phyloP scores from a whole-genome alignment of 306 rosid genomes.

The Carpinus fangiana region DNA sequence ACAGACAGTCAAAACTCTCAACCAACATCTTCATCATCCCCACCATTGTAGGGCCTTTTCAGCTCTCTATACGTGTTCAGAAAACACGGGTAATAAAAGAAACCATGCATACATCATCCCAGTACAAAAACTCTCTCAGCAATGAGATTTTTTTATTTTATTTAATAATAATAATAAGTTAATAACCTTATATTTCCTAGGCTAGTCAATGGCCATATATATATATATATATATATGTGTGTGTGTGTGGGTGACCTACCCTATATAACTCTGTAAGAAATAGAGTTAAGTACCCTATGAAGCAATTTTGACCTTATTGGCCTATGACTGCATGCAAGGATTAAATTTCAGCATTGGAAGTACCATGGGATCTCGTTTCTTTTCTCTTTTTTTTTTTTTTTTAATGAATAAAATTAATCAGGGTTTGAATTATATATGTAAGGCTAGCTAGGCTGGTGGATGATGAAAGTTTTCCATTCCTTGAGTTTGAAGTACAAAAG shows the following conservation, averaged over 20 bases:
- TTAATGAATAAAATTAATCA: neutral
- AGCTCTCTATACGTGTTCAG: too few species aligned
- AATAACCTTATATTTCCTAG: neutral
- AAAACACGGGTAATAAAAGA: neutral
- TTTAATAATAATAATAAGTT: too few species aligned
- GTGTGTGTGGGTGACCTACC: neutral
- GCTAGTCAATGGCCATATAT: slow-evolving; percentile 9
- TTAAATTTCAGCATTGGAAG: slow-evolving; percentile 6
- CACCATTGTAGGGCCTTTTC: too few species aligned
- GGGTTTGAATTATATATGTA: neutral
- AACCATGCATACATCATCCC: neutral
- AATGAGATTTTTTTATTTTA: too few species aligned
- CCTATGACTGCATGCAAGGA: too few species aligned
- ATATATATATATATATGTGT: too few species aligned
- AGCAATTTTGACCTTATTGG: neutral
- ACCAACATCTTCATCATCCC: slow-evolving; percentile 1
- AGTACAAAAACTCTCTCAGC: neutral
- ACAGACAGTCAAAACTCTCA: slow-evolving; percentile 27
- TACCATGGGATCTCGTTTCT: slow-evolving; percentile 20
- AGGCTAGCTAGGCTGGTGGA: too few species aligned
- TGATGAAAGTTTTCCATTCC: slow-evolving; percentile 4
- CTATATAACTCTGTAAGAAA: neutral
- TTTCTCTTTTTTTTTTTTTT: too few species aligned
- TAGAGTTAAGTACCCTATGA: neutral
- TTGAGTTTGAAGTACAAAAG: slow-evolving; percentile 43